Conservation (phyloP, 2,329 filamentous ascomycete species). For the Fusarium continuum region DNA sequence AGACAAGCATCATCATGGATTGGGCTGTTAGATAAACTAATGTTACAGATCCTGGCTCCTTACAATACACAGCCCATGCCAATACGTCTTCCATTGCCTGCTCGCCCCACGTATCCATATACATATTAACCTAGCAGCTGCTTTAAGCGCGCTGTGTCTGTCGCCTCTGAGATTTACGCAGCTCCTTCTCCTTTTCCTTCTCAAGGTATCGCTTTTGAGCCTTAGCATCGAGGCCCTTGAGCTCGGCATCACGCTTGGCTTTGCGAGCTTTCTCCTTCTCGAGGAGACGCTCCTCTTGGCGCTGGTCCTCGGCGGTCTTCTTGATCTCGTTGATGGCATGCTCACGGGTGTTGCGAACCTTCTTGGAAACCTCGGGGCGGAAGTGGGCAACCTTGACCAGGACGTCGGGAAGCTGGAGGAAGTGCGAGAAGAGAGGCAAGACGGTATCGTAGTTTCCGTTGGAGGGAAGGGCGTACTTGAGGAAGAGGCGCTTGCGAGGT, state of each 20-base stretch:
- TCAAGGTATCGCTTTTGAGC: conserved; percentile 88
- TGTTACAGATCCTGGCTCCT: conserved; percentile 27
- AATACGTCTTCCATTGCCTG: conserved; percentile 6
- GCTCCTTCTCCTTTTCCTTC: conserved; percentile 79
- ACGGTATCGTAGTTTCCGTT: conserved; percentile 70
- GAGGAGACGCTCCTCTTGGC: conserved; percentile 77
- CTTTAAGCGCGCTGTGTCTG: conserved; percentile 61
- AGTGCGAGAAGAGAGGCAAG: conserved; percentile 81
- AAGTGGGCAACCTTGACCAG: conserved; percentile 83
- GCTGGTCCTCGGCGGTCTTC: conserved; percentile 80
- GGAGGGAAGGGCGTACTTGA: conserved; percentile 76
- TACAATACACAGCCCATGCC: conserved; percentile 22
- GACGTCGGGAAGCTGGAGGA: conserved; percentile 84
- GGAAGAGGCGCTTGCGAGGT: conserved; percentile 86
- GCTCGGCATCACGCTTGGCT: conserved; percentile 85
- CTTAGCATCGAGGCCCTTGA: conserved; percentile 80
- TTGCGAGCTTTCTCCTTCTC: conserved; percentile 83
- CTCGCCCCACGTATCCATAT: not conserved
- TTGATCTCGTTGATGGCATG: conserved; percentile 81
- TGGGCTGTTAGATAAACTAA: conserved; percentile 32
- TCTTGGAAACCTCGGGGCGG: conserved; percentile 88
- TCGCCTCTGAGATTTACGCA: conserved; percentile 65
- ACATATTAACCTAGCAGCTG: not conserved
- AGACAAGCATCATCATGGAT: conserved; percentile 20
- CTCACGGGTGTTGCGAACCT: conserved; percentile 82